A percentile compares a stretch with the other conserved stretches of the same genome.
Evolutionary conservation across 2,329 filamentous ascomycete species (phyloP).

Genomic region (Paramyrothecium roridum): DNA sequence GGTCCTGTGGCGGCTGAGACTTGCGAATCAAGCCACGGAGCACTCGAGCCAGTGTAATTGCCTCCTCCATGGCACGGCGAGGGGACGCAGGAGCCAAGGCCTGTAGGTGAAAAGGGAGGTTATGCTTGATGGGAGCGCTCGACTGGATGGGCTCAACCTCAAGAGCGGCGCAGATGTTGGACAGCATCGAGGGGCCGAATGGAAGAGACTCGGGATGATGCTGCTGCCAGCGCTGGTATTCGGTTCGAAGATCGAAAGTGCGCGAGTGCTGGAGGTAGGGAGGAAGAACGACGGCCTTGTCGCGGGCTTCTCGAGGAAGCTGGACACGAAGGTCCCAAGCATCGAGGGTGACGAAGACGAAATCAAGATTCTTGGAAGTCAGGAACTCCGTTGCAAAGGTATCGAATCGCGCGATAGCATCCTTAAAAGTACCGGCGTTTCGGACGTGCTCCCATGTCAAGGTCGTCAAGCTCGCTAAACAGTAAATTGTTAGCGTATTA

Average conservation of each 20-base stretch:
- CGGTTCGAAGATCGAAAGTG: slow-evolving; percentile 93
- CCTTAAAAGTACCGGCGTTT: slow-evolving; percentile 93
- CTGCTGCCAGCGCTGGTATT: slow-evolving; percentile 98
- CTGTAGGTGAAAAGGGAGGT: slow-evolving; percentile 95
- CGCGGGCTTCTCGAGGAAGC: slow-evolving; percentile 92
- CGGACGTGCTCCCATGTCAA: slow-evolving; percentile 99
- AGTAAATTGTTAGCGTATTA: neutral
- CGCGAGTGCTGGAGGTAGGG: slow-evolving; percentile 97
- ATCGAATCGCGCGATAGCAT: slow-evolving; percentile 94
- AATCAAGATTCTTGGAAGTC: slow-evolving; percentile 86
- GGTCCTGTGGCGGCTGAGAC: slow-evolving; percentile 89
- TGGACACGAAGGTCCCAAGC: slow-evolving; percentile 98
- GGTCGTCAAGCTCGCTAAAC: slow-evolving; percentile 87
- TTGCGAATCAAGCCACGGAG: slow-evolving; percentile 91
- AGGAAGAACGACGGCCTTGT: slow-evolving; percentile 95
- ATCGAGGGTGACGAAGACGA: slow-evolving; percentile 97
- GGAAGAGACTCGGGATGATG: slow-evolving; percentile 97
- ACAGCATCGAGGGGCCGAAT: slow-evolving; percentile 90
- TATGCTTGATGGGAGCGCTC: slow-evolving; percentile 97
- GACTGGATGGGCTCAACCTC: slow-evolving; percentile 98
- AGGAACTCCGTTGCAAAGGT: slow-evolving; percentile 90
- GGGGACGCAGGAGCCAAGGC: slow-evolving; percentile 93
- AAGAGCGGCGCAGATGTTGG: slow-evolving; percentile 96
- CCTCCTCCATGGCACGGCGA: slow-evolving; percentile 95
- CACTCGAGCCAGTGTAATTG: slow-evolving; percentile 88